Evolutionary conservation across 192 early-diverging fungal genomes (phyloP).

Genomic region (Martensiomyces pterosporus): DNA sequence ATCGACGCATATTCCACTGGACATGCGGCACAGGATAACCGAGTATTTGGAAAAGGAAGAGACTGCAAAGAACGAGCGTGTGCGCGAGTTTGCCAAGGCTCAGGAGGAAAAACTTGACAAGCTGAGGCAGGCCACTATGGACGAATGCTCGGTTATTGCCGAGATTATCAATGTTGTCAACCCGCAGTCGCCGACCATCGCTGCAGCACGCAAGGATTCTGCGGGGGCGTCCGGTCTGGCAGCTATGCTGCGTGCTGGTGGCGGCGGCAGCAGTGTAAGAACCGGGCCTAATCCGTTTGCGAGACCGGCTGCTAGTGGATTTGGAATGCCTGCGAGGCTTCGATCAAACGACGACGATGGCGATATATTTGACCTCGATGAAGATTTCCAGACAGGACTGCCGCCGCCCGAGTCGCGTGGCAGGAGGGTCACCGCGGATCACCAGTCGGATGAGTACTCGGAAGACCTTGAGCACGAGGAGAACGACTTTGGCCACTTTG

Average conservation of each 20-base stretch:
- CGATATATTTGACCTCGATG: not conserved
- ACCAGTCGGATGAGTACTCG: constrained; percentile 28
- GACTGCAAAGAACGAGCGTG: constrained; percentile 32
- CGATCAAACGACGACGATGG: not conserved
- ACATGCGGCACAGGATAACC: constrained; percentile 25
- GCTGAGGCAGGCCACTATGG: constrained; percentile 12
- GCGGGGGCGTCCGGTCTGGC: constrained; percentile 38
- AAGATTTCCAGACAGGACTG: not conserved
- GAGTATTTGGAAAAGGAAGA: constrained; percentile 37
- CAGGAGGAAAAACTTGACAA: constrained; percentile 40
- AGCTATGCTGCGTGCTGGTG: constrained; percentile 31
- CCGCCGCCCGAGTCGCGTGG: not conserved
- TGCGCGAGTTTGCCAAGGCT: constrained; percentile 30
- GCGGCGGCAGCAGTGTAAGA: too few species aligned
- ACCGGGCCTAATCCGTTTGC: constrained; percentile 7
- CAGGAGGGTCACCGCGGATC: not conserved
- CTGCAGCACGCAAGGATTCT: not conserved
- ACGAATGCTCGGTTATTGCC: constrained; percentile 27
- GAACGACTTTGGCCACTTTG: constrained; percentile 29
- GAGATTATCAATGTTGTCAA: constrained; percentile 20
- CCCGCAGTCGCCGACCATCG: constrained; percentile 12
- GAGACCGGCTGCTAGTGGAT: too few species aligned
- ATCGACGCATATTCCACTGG: constrained; percentile 29
- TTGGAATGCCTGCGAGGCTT: too few species aligned
- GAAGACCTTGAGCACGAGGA: constrained; percentile 24